Base-by-base conservation (phyloP, 768 basidiomycete genomes). In the Crassisporium funariophilum region DNA sequence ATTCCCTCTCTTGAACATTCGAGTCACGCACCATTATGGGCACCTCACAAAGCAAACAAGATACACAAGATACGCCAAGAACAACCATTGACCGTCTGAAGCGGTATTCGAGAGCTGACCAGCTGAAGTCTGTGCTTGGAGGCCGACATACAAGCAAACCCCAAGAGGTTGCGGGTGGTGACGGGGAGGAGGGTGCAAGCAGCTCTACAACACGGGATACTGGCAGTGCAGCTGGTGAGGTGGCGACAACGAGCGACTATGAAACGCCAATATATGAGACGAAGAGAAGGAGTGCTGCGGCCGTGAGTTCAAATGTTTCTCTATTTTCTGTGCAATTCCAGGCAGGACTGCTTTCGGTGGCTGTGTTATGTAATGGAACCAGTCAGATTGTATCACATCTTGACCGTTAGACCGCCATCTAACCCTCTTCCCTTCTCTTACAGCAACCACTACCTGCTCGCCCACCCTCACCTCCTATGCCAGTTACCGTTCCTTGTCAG, bases 401-500 rank as follows among this genome's bases (percentile, higher is more conserved):
- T n/a, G n/a, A n/a, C n/a, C n/a, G n/a, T n/a, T n/a, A n/a, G n/a
- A n/a, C n/a, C n/a, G n/a, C n/a, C n/a, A n/a, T n/a, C n/a, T n/a
- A n/a, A n/a, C n/a, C n/a, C 37, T 10, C 41, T 36, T 27, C 36
- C 29, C 36, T 39, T 46, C 47, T 40, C 20, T 20, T 19, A 25
- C 41, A 37, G 35, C 42, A 49, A 40, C 55, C 46, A 29, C 41
- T 40, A 23, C 52, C 49, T 48, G 47, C 51, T 44, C 44, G 13
- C 33, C 12, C 52, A 38, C 4, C 48, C 40, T 35, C 49, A 34
- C 33, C 46, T 15, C 38, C 52, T 8, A 66, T 65, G 64, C 61
- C 74, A 37, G 59, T 62, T 20, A 76, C 75, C 19, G 76, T 78
- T 39, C 76, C 76, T 16, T 78, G 76, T 54, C 72, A 75, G 66